Conservation (phyloP, 768 basidiomycete genomes). For the Hypholoma fasciculare region DNA sequence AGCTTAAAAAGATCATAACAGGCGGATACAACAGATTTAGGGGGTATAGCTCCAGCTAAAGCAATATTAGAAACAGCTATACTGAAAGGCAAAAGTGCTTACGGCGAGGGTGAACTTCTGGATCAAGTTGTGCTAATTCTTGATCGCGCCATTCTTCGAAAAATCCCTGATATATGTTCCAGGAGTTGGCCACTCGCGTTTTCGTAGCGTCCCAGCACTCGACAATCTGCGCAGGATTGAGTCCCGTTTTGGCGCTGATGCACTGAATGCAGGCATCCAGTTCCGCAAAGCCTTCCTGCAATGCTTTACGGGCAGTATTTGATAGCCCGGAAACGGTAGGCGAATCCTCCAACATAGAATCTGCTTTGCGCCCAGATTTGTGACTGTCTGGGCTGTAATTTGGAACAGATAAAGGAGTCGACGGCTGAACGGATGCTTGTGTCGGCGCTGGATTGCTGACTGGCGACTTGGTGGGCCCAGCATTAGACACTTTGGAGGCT, state of each 20-base stretch:
- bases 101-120: background rate
- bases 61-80: background rate
- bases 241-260: background rate
- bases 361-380: too few relatives aligned
- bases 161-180: conserved; percentile 6
- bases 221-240: background rate
- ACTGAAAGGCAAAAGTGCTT: background rate
- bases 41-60: background rate
- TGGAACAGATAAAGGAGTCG: too few relatives aligned
- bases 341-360: background rate
- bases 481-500: too few relatives aligned
- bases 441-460: too few relatives aligned
- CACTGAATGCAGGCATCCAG: background rate
- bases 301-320: background rate
- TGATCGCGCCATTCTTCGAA: background rate
- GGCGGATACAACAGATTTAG: background rate
- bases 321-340: background rate
- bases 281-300: background rate
- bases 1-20: background rate
- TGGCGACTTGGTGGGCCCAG: too few relatives aligned
- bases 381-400: too few relatives aligned
- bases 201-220: background rate
- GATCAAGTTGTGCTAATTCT: background rate
- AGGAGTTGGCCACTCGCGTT: background rate
- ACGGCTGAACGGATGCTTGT: too few relatives aligned